A percentile compares a stretch with the other conserved stretches of the same genome.
Evolutionary conservation across 2,329 filamentous ascomycete species (phyloP).

Genomic region (Akanthomyces muscarius): DNA sequence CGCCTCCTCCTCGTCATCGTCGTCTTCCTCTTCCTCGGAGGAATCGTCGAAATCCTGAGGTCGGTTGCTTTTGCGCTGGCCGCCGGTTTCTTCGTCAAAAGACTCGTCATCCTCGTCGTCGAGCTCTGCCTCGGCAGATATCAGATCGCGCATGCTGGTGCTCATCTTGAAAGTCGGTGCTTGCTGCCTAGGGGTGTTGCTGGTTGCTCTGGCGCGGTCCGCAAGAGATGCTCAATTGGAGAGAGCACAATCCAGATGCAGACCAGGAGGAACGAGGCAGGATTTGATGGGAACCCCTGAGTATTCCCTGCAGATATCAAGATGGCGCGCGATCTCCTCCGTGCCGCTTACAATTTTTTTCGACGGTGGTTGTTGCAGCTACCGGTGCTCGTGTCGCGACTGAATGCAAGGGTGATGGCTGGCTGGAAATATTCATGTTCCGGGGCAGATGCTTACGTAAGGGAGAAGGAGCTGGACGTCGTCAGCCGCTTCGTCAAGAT

Average conservation of each 20-base stretch:
- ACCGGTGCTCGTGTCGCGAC: constrained; percentile 16
- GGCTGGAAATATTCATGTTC: constrained; percentile 19
- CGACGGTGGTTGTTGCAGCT: constrained; percentile 1
- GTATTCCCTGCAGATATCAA: constrained; percentile 3
- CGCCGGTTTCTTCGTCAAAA: constrained; percentile 70
- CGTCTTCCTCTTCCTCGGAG: constrained; percentile 87
- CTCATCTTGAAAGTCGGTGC: constrained; percentile 49
- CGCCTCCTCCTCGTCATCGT: constrained; percentile 84
- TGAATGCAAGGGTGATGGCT: constrained; percentile 10
- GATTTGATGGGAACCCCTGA: neutral
- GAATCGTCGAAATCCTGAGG: constrained; percentile 64
- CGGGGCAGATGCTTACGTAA: constrained; percentile 17
- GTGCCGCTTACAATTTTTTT: constrained; percentile 14
- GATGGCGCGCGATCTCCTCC: constrained; percentile 15
- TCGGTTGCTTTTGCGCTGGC: constrained; percentile 45
- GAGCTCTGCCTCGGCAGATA: constrained; percentile 81
- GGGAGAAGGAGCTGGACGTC: neutral
- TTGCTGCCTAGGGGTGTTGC: constrained; percentile 6
- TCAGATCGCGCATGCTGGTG: constrained; percentile 65
- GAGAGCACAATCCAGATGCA: neutral
- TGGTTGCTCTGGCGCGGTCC: constrained; percentile 2
- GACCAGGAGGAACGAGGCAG: neutral
- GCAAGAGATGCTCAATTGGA: neutral
- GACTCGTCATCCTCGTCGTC: constrained; percentile 83
- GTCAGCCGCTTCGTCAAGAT: neutral